Evolutionary conservation across 2,329 filamentous ascomycete species (phyloP).

Genomic region (Aureobasidium pullulans): DNA sequence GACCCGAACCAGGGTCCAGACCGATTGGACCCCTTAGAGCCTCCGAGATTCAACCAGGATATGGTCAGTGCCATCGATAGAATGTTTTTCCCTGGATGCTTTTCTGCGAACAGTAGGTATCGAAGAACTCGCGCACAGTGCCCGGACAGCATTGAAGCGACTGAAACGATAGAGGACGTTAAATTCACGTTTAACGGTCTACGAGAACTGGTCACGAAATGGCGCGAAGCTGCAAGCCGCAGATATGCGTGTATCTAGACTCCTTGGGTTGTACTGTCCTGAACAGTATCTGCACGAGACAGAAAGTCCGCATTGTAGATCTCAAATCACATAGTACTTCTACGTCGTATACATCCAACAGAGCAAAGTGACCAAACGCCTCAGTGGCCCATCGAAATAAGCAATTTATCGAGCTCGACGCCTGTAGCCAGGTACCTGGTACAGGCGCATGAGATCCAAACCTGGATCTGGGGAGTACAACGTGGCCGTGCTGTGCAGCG

Average conservation of each 20-base stretch:
- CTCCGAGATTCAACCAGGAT: neutral
- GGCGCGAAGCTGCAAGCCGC: neutral
- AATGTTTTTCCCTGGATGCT: neutral
- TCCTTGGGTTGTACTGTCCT: neutral
- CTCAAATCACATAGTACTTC: neutral
- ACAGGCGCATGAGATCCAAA: neutral
- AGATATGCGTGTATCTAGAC: neutral
- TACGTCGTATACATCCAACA: neutral
- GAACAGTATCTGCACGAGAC: neutral
- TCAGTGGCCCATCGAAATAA: neutral
- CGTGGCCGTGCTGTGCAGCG: neutral
- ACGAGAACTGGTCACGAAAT: neutral
- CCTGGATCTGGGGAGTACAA: neutral
- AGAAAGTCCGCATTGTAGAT: neutral
- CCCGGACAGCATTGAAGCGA: too few relatives aligned
- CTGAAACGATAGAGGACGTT: neutral
- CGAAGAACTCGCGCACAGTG: too few relatives aligned
- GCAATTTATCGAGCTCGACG: neutral
- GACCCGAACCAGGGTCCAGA: neutral
- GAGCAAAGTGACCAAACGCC: neutral
- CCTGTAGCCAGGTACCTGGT: conserved; percentile 7
- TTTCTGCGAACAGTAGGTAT: too few relatives aligned
- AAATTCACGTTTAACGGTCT: neutral
- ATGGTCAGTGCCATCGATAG: neutral
- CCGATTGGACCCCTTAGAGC: neutral